Conservation (phyloP, 164 flowering plant species). For the Umbilicus rupestris region DNA sequence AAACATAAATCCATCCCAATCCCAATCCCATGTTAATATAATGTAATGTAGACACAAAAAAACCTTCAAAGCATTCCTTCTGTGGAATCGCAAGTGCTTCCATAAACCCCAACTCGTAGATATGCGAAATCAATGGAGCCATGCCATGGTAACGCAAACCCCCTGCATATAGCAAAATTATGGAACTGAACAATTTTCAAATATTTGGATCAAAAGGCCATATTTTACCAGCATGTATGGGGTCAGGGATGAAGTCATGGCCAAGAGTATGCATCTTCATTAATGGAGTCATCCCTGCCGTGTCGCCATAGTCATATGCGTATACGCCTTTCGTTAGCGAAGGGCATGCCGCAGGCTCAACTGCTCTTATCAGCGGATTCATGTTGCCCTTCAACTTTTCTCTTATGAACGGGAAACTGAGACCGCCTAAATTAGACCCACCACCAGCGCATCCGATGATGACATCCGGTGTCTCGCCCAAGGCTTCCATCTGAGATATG, state of each 20-base stretch:
- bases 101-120: constrained; percentile 77
- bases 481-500: constrained; percentile 77
- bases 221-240: constrained; percentile 86
- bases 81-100: constrained; percentile 86
- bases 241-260: constrained; percentile 93
- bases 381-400: constrained; percentile 78
- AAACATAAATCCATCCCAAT: too few relatives aligned
- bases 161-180: constrained; percentile 30
- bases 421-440: constrained; percentile 91
- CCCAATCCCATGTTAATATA: too few relatives aligned
- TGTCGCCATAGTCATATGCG: constrained; percentile 91
- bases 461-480: constrained; percentile 82
- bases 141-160: constrained; percentile 97
- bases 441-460: constrained; percentile 97
- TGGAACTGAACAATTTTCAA: neutral
- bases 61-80: constrained; percentile 79
- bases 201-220: neutral
- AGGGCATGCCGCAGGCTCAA: constrained; percentile 94
- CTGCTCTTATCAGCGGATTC: constrained; percentile 76
- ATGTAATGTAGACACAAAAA: neutral
- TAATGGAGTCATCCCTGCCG: constrained; percentile 89
- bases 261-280: constrained; percentile 99
- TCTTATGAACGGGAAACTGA: constrained; percentile 77
- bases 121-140: constrained; percentile 92
- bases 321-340: constrained; percentile 84